Percentiles rank a stretch among this genome's conserved stretches.
phyloP scores from a whole-genome alignment of 768 basidiomycete genomes.

The Naematelia encephala region DNA sequence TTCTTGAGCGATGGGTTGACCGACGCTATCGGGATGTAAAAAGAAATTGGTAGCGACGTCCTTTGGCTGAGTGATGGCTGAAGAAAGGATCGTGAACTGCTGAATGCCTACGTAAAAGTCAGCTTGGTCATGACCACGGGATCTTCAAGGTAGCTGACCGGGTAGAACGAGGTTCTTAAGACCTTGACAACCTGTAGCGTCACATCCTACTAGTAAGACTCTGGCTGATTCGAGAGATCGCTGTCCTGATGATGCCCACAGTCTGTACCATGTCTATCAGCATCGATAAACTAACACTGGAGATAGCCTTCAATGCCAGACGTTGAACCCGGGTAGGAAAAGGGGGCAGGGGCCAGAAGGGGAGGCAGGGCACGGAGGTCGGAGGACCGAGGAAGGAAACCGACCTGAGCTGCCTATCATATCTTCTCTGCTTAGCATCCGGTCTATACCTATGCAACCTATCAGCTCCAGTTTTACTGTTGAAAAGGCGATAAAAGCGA shows the following conservation, averaged over 20 bases:
- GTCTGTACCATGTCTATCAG: constrained; percentile 53
- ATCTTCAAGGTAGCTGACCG: constrained; percentile 50
- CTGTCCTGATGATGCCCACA: constrained; percentile 94
- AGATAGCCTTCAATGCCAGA: too few relatives aligned
- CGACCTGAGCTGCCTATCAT: constrained; percentile 91
- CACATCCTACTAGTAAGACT: constrained; percentile 73
- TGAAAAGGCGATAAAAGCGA: background rate
- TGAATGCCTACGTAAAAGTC: constrained; percentile 66
- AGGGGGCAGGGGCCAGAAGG: too few relatives aligned
- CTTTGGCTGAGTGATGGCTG: constrained; percentile 59
- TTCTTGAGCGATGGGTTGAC: constrained; percentile 73
- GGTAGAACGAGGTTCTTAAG: constrained; percentile 97
- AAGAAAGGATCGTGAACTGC: constrained; percentile 88
- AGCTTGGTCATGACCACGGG: background rate
- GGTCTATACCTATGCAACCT: constrained; percentile 58
- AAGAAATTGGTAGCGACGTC: constrained; percentile 98
- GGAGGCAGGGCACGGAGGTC: background rate
- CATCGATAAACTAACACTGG: too few relatives aligned
- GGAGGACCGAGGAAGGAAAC: constrained; percentile 20
- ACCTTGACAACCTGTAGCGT: constrained; percentile 80
- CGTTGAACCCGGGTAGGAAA: too few relatives aligned
- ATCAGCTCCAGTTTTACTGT: constrained; percentile 1
- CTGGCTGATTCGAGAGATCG: constrained; percentile 77
- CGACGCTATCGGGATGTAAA: constrained; percentile 72
- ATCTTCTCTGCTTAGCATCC: constrained; percentile 82